These are phyloP conservation scores for Obelidium mucronatum DNA, from an alignment of 192 early-diverging fungal genomes.

Conservation along the genomic window DNA sequence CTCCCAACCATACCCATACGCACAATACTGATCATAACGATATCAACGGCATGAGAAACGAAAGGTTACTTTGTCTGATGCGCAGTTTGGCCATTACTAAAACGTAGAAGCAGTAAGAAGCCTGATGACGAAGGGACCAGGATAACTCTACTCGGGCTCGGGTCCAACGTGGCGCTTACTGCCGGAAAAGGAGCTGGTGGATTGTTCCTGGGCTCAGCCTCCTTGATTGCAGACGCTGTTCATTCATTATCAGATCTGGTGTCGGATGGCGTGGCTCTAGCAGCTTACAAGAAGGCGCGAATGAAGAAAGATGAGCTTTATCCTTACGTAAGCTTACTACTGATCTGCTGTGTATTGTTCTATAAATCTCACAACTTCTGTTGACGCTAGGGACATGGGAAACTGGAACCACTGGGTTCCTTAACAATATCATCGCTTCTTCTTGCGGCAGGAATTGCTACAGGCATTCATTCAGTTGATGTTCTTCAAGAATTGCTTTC, in stretches of 20 bases:
- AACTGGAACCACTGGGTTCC: slow-evolving; percentile 51
- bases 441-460: slow-evolving; percentile 69
- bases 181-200: slow-evolving; percentile 50
- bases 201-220: slow-evolving; percentile 49
- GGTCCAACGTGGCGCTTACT: slow-evolving; percentile 43
- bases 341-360: background rate
- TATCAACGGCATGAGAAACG: no score
- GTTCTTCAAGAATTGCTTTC: slow-evolving; percentile 49
- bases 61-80: no score
- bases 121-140: slow-evolving; percentile 40
- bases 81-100: no score
- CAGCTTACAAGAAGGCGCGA: slow-evolving; percentile 75
- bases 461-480: slow-evolving; percentile 71
- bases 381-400: slow-evolving; percentile 47
- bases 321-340: slow-evolving; percentile 70
- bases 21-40: no score
- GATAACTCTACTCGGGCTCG: slow-evolving; percentile 48
- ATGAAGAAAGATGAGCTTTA: slow-evolving; percentile 62
- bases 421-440: slow-evolving; percentile 70
- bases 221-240: slow-evolving; percentile 79
- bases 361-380: no score
- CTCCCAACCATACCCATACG: no score
- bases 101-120: background rate
- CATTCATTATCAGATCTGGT: slow-evolving; percentile 73
- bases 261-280: slow-evolving; percentile 82